These are phyloP conservation scores for Lipomyces japonicus DNA, from an alignment of 805 yeast species.

Conservation along the genomic window DNA sequence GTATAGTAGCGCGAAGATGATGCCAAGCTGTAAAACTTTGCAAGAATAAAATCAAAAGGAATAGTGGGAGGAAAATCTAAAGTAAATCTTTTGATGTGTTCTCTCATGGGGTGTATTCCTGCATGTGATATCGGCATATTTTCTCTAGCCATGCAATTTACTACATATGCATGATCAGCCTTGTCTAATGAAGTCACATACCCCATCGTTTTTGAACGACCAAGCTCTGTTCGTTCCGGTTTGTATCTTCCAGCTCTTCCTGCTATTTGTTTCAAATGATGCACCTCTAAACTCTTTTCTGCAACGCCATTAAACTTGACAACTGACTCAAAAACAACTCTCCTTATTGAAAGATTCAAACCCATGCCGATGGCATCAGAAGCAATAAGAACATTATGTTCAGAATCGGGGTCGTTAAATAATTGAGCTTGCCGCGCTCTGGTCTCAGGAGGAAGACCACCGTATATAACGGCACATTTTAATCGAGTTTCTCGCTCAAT, in stretches of 20 bases:
- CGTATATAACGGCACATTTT: constrained; percentile 86
- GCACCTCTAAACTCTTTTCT: constrained; percentile 48
- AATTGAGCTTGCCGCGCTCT: constrained; percentile 75
- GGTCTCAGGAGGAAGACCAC: constrained; percentile 93
- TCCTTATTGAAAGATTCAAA: constrained; percentile 69
- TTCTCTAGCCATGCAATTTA: constrained; percentile 48
- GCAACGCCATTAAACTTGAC: constrained; percentile 67
- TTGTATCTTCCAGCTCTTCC: constrained; percentile 94
- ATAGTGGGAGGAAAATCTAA: constrained; percentile 55
- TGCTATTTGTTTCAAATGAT: constrained; percentile 85
- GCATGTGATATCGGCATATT: constrained; percentile 57
- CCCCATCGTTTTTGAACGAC: constrained; percentile 14
- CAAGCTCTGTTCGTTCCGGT: constrained; percentile 32
- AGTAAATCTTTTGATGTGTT: constrained; percentile 62
- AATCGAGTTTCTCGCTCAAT: constrained; percentile 62
- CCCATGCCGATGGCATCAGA: constrained; percentile 99
- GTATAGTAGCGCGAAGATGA: constrained; percentile 36
- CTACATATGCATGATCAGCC: constrained; percentile 38
- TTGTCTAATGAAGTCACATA: constrained; percentile 32
- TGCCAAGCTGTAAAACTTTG: constrained; percentile 47
- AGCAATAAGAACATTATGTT: constrained; percentile 80
- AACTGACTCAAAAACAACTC: constrained; percentile 69
- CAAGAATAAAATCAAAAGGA: constrained; percentile 46
- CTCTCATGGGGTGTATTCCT: constrained; percentile 74
- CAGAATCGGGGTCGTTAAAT: constrained; percentile 66